Base-by-base conservation (phyloP, 352 stramenopile genomes). In the Thraustotheca clavata region DNA sequence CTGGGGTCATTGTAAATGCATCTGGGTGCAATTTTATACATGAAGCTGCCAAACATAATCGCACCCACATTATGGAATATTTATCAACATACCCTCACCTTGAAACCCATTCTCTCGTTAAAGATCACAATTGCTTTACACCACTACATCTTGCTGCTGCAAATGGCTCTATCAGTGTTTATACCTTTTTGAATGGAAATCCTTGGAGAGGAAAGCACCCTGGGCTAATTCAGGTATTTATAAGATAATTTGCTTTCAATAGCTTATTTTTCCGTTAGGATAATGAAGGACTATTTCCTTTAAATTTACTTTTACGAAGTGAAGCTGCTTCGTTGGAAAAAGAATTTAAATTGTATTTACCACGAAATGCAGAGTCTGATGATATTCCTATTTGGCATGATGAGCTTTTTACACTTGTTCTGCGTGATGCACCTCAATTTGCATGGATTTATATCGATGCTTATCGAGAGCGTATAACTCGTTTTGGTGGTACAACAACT, bases 351-450 rank as follows among this genome's bases (percentile, higher is more conserved):
- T 60, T 40, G 24, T 62, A 62, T 40, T 29, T 41, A 4, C 54
- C 54, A 14, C 54, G 34, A 14, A 49, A 62, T 20, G 38, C 2
- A 41, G 9, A 8, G 2, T 5, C 35, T 36, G 54, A 49, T 26
- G 54, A 62, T 1, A 26, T 47, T 36, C 54, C 54, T 3, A 47
- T 62, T 14, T 62, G 54, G 54, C 31, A 49, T 27, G 54, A 49
- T 20, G 31, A 24, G 14, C 33, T 62, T 22, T 62, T 62, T 48
- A 24, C 16, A 5, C 38, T 26, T 12, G n/a, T 62, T 20, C 20
- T 62, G 32, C 54, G 31, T 24, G 33, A 49, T 20, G n/a, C 54
- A 6, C 54, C 54, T 16, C 24, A 62, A 3, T 49, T 47, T 29
- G 54, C 54, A 26, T 62, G 54, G 54, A 40, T 40, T 8, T 49